Conservation (phyloP, 2,329 filamentous ascomycete genomes). For the Bipolaris sorokiniana region DNA sequence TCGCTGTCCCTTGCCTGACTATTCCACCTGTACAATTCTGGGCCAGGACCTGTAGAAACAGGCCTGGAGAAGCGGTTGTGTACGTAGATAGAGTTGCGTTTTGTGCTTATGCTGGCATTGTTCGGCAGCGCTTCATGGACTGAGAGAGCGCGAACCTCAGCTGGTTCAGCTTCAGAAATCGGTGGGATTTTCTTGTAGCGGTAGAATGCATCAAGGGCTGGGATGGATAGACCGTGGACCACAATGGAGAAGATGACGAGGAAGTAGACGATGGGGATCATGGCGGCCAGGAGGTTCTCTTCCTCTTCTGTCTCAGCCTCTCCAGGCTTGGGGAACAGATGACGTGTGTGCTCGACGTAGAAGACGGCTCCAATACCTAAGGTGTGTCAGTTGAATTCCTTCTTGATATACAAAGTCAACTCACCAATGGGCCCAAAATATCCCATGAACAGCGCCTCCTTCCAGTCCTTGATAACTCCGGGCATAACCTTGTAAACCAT, state of each 20-base stretch:
- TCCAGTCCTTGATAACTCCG: conserved; percentile 58
- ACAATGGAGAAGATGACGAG: conserved; percentile 56
- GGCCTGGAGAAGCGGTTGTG: conserved; percentile 57
- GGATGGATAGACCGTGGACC: conserved; percentile 58
- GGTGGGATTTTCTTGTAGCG: conserved; percentile 49
- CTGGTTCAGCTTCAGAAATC: conserved; percentile 49
- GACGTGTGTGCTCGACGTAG: conserved; percentile 55
- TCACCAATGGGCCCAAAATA: conserved; percentile 56
- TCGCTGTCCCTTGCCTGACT: conserved; percentile 7
- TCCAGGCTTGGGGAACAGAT: conserved; percentile 52
- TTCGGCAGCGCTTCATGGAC: conserved; percentile 50
- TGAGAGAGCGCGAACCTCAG: conserved; percentile 41
- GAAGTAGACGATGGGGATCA: conserved; percentile 56
- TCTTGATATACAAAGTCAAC: background rate
- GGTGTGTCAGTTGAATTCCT: background rate
- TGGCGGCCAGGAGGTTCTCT: conserved; percentile 49
- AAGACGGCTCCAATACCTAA: conserved; percentile 52
- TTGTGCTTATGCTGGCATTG: conserved; percentile 47
- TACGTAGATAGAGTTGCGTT: conserved; percentile 46
- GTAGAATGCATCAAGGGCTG: conserved; percentile 52
- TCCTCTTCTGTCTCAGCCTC: conserved; percentile 50
- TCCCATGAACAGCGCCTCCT: conserved; percentile 67
- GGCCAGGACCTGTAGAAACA: conserved; percentile 11
- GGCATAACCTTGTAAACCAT: conserved; percentile 64
- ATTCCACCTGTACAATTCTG: conserved; percentile 18